These are phyloP conservation scores for Mimosa pudica DNA, from an alignment of 306 rosid genomes.

Conservation along the genomic window DNA sequence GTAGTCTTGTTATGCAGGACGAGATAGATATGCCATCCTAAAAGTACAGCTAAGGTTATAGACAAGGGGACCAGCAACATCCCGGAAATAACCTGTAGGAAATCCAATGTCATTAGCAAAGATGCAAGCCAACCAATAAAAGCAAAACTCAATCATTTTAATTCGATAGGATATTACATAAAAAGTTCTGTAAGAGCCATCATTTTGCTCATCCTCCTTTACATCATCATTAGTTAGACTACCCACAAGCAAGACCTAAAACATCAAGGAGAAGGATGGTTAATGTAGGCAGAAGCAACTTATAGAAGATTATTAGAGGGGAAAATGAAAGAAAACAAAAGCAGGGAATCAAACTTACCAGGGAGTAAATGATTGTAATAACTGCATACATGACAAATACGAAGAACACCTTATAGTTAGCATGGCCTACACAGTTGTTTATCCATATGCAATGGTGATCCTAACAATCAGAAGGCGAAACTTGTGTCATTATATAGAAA, in stretches of 20 bases:
- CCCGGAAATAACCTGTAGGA: constrained; percentile 77
- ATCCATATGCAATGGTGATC: constrained; percentile 99
- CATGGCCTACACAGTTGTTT: constrained; percentile 92
- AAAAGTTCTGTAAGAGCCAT: constrained; percentile 64
- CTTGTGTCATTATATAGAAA: constrained; percentile 40
- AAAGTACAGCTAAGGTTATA: constrained; percentile 69
- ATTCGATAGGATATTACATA: constrained; percentile 58
- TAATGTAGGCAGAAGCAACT: constrained; percentile 26
- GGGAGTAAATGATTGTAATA: constrained; percentile 78
- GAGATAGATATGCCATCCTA: constrained; percentile 94
- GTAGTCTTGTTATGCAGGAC: constrained; percentile 93
- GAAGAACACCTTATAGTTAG: constrained; percentile 89
- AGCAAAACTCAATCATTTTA: constrained; percentile 13
- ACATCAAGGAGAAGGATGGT: constrained; percentile 27
- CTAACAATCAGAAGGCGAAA: constrained; percentile 60
- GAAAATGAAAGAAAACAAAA: constrained; percentile 12
- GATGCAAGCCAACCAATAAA: constrained; percentile 21
- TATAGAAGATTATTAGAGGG: background rate
- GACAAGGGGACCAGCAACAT: constrained; percentile 72
- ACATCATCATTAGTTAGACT: constrained; percentile 68
- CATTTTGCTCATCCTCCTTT: constrained; percentile 62
- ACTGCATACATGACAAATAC: constrained; percentile 82
- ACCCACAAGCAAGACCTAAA: constrained; percentile 85
- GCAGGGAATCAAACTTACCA: constrained; percentile 62
- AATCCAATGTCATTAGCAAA: constrained; percentile 39